Evolutionary conservation across 352 stramenopile species (phyloP).

Genomic region (Phytophthora chlamydospora): DNA sequence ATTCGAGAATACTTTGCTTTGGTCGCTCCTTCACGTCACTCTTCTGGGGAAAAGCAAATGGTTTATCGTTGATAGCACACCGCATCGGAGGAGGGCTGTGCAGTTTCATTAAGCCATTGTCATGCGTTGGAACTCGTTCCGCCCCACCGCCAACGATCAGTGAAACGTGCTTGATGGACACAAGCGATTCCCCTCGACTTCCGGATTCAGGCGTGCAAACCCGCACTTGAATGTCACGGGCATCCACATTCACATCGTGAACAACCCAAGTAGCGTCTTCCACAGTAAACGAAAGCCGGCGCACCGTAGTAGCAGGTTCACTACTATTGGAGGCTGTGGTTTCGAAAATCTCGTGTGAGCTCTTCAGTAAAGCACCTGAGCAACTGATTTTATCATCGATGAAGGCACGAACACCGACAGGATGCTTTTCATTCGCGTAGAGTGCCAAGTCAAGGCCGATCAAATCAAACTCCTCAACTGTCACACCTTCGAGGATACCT

Average conservation of each 20-base stretch:
- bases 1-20: constrained; percentile 77
- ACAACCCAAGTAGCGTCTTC: constrained; percentile 44
- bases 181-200: constrained; percentile 68
- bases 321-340: neutral
- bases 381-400: constrained; percentile 67
- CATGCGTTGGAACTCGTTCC: constrained; percentile 35
- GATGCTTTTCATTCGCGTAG: constrained; percentile 74
- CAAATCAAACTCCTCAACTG: constrained; percentile 64
- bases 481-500: constrained; percentile 47
- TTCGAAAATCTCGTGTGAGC: constrained; percentile 35
- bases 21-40: constrained; percentile 23
- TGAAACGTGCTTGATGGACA: constrained; percentile 58
- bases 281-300: constrained; percentile 32
- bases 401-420: constrained; percentile 65
- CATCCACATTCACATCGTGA: constrained; percentile 50
- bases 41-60: constrained; percentile 8
- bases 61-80: constrained; percentile 15
- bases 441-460: constrained; percentile 71
- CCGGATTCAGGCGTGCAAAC: constrained; percentile 69
- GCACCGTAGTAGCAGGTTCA: constrained; percentile 14
- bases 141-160: constrained; percentile 54
- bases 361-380: constrained; percentile 46
- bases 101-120: constrained; percentile 34
- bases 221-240: constrained; percentile 65
- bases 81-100: constrained; percentile 28